Conservation (phyloP, 176 grass and related monocot genomes). For the Typha latifolia region DNA sequence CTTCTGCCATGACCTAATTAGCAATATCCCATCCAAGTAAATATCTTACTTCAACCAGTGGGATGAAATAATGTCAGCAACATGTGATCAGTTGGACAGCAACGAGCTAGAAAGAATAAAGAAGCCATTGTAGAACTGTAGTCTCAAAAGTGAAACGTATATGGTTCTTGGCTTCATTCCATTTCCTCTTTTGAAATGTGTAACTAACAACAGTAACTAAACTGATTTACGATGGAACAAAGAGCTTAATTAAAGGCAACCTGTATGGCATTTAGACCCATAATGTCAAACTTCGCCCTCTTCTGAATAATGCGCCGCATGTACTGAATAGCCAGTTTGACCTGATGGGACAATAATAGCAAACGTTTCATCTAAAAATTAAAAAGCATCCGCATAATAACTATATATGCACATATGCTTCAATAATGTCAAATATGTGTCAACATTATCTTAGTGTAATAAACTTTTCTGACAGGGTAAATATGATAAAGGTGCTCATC, state of each 20-base stretch:
- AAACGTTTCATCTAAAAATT: background rate
- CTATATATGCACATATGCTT: background rate
- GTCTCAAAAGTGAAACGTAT: background rate
- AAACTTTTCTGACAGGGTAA: background rate
- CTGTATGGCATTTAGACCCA: conserved; percentile 89
- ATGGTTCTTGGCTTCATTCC: background rate
- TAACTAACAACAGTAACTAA: background rate
- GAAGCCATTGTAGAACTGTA: background rate
- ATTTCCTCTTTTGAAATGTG: background rate
- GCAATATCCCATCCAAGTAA: too few relatives aligned
- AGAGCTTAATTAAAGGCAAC: conserved; percentile 23
- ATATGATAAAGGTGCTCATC: background rate
- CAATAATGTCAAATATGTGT: background rate
- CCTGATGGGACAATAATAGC: conserved; percentile 28
- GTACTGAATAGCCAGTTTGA: conserved; percentile 88
- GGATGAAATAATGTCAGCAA: too few relatives aligned
- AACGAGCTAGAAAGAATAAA: background rate
- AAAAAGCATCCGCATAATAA: conserved; percentile 1
- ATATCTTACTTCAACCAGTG: too few relatives aligned
- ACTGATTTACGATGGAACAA: background rate
- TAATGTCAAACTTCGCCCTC: conserved; percentile 95
- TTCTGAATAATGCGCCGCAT: conserved; percentile 90
- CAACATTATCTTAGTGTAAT: background rate
- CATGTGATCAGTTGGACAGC: too few relatives aligned
- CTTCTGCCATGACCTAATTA: background rate